Base-by-base conservation (phyloP, 163 green algal genomes). In the Chlorella variabilis region DNA sequence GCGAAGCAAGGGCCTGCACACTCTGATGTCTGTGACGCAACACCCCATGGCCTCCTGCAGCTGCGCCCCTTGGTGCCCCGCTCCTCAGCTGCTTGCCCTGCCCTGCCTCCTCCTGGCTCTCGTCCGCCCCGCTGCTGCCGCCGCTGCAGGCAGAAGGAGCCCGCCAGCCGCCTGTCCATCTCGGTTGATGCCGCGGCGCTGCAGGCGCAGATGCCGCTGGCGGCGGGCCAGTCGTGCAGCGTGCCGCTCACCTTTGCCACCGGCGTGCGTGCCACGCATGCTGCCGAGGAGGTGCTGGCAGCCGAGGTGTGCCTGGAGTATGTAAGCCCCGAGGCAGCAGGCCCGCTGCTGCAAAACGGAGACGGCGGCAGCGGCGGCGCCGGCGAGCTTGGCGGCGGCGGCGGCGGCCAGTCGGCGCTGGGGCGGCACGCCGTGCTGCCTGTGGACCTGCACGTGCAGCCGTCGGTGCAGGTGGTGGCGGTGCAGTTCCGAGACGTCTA, bases 261-360 rank as follows among this genome's bases (percentile, higher is more conserved):
- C 1, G 61, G 34, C 0, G 59, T 80, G 59, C 62, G 82, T 23
- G 56, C 75, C 27, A 68, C 49, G 0, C 78, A 85, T 41, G 66
- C 51, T 18, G 66, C 73, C 2, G 85, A 85, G 45, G 85, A 89
- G 56, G 29, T 75, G 15, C 39, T 67, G 1, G 4, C 34, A 0
- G 45, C 81, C 29, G 77, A 87, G 38, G 23, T 89, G 2, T 73
- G 58, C 27, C 15, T 89, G 48, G 77, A 83, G 77, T 89, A 86
- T 54, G 34, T 77, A 18, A 58, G 71, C 27, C 31, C 25, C 1
- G n/a, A 49, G 27, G 67, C 78, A 18, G 74, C 78, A 4, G 56
- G 27, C 45, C 78, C n/a, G 59, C 68, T 66, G 68, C 42, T 51
- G 45, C 2, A 13, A 27, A 49, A 23, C 27, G 36, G 67, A 34